Conservation (phyloP, 345 rosid species). For the Angophora floribunda region DNA sequence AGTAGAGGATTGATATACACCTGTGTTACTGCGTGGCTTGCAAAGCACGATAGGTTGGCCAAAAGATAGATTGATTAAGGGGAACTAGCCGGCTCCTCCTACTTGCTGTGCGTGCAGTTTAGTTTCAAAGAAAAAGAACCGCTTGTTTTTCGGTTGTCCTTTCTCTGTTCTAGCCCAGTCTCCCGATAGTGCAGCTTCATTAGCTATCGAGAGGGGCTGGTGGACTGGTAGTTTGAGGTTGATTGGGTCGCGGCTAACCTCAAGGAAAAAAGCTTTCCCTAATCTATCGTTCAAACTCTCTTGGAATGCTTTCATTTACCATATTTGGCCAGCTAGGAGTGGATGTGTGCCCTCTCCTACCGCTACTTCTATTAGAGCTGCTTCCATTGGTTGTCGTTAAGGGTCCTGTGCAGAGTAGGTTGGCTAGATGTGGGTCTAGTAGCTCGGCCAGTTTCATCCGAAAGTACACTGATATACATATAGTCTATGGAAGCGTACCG, state of each 20-base stretch:
- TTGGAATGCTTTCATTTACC: not conserved
- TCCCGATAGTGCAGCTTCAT: not conserved
- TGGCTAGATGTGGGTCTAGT: not conserved
- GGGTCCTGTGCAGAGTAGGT: not conserved
- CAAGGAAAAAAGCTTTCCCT: not conserved
- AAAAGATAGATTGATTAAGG: not conserved
- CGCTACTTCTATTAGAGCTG: not conserved
- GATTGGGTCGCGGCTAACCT: not conserved
- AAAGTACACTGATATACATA: not conserved
- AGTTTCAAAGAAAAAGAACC: not conserved
- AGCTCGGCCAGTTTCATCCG: not conserved
- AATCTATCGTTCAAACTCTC: not conserved
- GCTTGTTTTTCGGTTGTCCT: not conserved
- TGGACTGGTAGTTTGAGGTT: not conserved
- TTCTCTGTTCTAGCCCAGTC: not conserved
- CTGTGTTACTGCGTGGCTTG: not conserved
- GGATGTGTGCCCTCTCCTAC: not conserved
- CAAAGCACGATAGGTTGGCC: not conserved
- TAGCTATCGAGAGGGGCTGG: not conserved
- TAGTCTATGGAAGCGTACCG: not conserved
- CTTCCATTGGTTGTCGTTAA: not conserved
- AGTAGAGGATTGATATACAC: not conserved
- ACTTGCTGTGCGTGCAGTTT: not conserved
- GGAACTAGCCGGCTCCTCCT: not conserved
- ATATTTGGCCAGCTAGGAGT: not conserved